A percentile compares a stretch with the other conserved stretches of the same genome.
phyloP scores from a whole-genome alignment of 2,329 filamentous ascomycete genomes.

The Hymenoscyphus fructigenus region DNA sequence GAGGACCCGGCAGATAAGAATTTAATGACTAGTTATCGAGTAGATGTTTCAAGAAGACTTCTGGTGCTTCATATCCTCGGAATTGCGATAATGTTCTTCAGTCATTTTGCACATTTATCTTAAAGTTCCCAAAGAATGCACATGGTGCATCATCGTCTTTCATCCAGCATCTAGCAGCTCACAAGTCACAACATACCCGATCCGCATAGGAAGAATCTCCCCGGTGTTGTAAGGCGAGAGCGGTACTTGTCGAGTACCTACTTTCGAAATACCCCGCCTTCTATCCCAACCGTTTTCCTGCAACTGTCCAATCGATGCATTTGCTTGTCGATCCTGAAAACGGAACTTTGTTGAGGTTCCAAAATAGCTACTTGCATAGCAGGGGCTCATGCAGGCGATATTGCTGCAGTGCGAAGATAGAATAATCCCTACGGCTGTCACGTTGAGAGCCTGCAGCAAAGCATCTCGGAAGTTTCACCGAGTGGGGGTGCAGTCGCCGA shows the following conservation, averaged over 20 bases:
- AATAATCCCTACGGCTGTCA: slow-evolving; percentile 1
- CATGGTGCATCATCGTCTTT: background rate
- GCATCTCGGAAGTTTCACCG: background rate
- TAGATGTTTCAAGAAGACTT: background rate
- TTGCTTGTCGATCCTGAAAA: background rate
- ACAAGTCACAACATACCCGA: slow-evolving; percentile 10
- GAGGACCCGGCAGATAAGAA: background rate
- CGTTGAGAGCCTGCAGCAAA: background rate
- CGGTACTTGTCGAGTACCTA: background rate
- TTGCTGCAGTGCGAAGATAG: background rate
- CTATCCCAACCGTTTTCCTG: background rate
- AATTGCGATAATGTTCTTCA: background rate
- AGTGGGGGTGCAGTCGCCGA: background rate
- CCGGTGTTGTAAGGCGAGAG: background rate
- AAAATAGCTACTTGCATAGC: background rate
- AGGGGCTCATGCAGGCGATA: background rate
- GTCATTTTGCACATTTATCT: background rate
- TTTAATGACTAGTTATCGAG: background rate
- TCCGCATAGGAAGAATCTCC: slow-evolving; percentile 1
- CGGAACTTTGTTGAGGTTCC: slow-evolving; percentile 2
- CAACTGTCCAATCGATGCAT: background rate
- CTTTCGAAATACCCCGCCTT: background rate
- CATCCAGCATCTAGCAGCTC: background rate
- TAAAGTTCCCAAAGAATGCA: slow-evolving; percentile 4
- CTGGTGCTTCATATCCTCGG: background rate